Evolutionary conservation across 768 basidiomycete genomes (phyloP), one percentile per base, ranked within the genome.

Genomic region (Mycena albidolilacea): DNA sequence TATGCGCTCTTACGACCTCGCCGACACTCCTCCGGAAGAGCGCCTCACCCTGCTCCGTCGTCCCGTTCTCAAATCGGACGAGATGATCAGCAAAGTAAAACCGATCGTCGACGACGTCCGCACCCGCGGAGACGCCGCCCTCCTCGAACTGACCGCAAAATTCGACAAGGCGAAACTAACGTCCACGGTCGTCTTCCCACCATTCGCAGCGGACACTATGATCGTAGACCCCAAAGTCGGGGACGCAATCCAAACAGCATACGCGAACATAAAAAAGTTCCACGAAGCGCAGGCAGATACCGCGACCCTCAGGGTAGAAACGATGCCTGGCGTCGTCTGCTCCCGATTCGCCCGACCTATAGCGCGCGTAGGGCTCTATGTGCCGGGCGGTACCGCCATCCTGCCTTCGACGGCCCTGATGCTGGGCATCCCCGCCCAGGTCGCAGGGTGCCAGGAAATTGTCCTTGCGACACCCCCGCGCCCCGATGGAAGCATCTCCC

Each of bases 251-350:
- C 93, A 98, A 78, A 83, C 87, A 65, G 98, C 98, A 5, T 99
- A 99, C 80, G 86, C 85, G 71, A 99, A 99, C 81, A 94, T 99
- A 79, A 89, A 87, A 82, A 93, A 91, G 78, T 99, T 98, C 88
- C 97, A 98, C 81, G 89, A 88, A 23, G 97, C 96, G 7, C 97
- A 99, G 83, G 84, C 89, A n/a, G 90, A 92, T 73, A 87, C 87
- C 60, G 85, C 88, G 63, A 84, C 90, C 30, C 87, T 99, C 55
- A 86, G 89, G 7, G 96, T 99, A 8, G 96, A 98, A 83, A 99
- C 98, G 12, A 98, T 96, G 95, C 97, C 98, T 8, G 98, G 98
- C 11, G 97, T 99, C 55, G 92, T 95, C 2, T 99, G 98, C 84
- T 93, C 96, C 61, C 92, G 98, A 50, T 98, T 99, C 82, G 93